phyloP scores from a whole-genome alignment of 129 eudicot genomes.

The Deinandra increscens region DNA sequence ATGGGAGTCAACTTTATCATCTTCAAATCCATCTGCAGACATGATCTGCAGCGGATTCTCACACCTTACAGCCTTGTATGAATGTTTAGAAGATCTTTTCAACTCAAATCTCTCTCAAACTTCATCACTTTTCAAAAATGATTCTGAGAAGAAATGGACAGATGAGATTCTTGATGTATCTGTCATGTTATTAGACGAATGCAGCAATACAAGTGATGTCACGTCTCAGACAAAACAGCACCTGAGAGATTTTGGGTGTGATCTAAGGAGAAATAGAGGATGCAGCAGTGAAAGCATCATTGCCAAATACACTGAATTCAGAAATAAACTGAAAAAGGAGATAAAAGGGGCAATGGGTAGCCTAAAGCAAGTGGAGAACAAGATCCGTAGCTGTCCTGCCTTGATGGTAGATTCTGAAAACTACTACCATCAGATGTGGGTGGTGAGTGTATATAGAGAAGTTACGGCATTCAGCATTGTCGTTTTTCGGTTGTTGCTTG shows the following conservation, averaged over 20 bases:
- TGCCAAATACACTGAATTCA: slow-evolving; percentile 21
- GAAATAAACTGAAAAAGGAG: slow-evolving; percentile 33
- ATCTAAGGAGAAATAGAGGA: slow-evolving; percentile 30
- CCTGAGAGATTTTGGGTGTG: slow-evolving; percentile 23
- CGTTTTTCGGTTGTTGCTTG: slow-evolving; percentile 13
- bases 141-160: slow-evolving; percentile 25
- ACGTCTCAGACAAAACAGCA: slow-evolving; percentile 21
- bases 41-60: slow-evolving; percentile 31
- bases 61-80: slow-evolving; percentile 29
- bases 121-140: slow-evolving; percentile 16
- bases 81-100: slow-evolving; percentile 36
- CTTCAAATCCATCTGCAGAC: slow-evolving; percentile 21
- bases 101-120: slow-evolving; percentile 19
- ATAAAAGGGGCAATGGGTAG: slow-evolving; percentile 8
- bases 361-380: slow-evolving; percentile 21
- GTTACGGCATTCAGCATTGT: slow-evolving; percentile 25
- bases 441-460: slow-evolving; percentile 29
- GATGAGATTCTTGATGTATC: slow-evolving; percentile 35
- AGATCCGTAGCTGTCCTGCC: background rate
- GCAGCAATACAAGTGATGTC: slow-evolving; percentile 26
- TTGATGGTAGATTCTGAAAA: slow-evolving; percentile 10
- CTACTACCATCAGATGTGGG: slow-evolving; percentile 11
- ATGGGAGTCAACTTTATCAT: slow-evolving; percentile 18
- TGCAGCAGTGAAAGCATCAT: too few relatives aligned
- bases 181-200: slow-evolving; percentile 30